Evolutionary conservation across 1,284 basidiomycete species (phyloP).

Genomic region (Cutaneotrichosporon sp.): DNA sequence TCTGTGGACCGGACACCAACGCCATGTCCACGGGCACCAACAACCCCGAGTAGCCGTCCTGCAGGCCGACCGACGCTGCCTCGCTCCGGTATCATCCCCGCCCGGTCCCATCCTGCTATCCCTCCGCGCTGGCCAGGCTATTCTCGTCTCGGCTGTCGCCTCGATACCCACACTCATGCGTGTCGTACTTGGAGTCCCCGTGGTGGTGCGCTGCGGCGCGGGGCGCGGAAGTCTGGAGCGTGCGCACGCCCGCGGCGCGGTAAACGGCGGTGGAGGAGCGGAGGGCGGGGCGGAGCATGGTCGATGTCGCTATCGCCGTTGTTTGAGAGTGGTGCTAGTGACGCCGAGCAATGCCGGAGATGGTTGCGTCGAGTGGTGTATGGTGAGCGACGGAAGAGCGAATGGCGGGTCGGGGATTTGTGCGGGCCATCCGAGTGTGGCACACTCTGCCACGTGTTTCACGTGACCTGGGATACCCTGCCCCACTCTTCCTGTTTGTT

Average conservation of each 20-base stretch:
- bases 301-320: neutral
- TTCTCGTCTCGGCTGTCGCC: no score
- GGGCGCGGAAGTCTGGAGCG: conserved; percentile 14
- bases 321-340: neutral
- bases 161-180: conserved; percentile 27
- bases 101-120: no score
- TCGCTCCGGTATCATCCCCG: no score
- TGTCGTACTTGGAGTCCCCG: conserved; percentile 20
- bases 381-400: neutral
- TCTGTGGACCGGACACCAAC: no score
- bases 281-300: conserved; percentile 18
- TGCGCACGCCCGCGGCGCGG: conserved; percentile 1
- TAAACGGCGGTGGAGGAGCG: conserved; percentile 8
- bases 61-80: no score
- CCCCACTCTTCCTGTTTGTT: no score
- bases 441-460: no score
- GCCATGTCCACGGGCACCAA: no score
- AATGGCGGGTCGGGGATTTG: conserved; percentile 3
- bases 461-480: no score
- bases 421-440: neutral
- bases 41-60: no score
- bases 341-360: neutral
- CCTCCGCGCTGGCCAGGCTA: no score
- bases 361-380: neutral
- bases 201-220: conserved; percentile 19